These are phyloP conservation scores for Fusarium sp. DNA, from an alignment of 2,329 filamentous ascomycete genomes.

Conservation along the genomic window DNA sequence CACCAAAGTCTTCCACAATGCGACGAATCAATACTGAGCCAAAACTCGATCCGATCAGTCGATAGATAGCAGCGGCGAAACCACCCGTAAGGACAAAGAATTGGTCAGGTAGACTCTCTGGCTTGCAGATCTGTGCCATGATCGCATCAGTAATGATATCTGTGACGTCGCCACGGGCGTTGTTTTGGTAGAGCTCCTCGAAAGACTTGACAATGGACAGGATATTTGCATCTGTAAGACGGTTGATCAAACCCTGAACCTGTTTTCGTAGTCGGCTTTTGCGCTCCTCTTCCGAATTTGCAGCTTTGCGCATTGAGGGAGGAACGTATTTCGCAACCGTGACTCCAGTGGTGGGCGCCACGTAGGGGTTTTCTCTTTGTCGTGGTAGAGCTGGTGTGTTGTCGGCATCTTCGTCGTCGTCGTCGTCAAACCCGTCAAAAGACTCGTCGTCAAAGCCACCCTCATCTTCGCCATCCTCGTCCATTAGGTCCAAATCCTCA, in stretches of 20 bases:
- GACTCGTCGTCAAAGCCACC: slow-evolving; percentile 53
- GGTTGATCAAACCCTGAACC: slow-evolving; percentile 90
- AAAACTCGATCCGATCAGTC: slow-evolving; percentile 88
- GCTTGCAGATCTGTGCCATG: slow-evolving; percentile 83
- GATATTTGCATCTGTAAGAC: slow-evolving; percentile 91
- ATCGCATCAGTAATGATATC: slow-evolving; percentile 83
- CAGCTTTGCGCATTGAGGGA: slow-evolving; percentile 80
- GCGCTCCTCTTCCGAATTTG: slow-evolving; percentile 75
- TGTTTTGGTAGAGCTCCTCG: slow-evolving; percentile 85
- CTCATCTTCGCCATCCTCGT: slow-evolving; percentile 49
- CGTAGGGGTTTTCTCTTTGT: slow-evolving; percentile 87
- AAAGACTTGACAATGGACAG: slow-evolving; percentile 86
- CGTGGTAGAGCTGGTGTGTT: slow-evolving; percentile 59
- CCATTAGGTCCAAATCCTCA: slow-evolving; percentile 47
- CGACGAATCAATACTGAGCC: slow-evolving; percentile 88
- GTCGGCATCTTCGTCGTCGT: slow-evolving; percentile 52
- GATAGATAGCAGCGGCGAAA: slow-evolving; percentile 90
- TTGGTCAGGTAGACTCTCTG: slow-evolving; percentile 84
- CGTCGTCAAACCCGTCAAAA: slow-evolving; percentile 60
- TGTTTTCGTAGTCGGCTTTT: slow-evolving; percentile 81
- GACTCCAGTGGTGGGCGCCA: slow-evolving; percentile 73
- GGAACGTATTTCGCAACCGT: slow-evolving; percentile 84
- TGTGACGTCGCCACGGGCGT: slow-evolving; percentile 91
- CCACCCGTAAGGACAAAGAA: slow-evolving; percentile 93
- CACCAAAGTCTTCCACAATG: slow-evolving; percentile 81